Evolutionary conservation across 495 filamentous ascomycete species (phyloP).

Genomic region (Pyrenula massariospora): DNA sequence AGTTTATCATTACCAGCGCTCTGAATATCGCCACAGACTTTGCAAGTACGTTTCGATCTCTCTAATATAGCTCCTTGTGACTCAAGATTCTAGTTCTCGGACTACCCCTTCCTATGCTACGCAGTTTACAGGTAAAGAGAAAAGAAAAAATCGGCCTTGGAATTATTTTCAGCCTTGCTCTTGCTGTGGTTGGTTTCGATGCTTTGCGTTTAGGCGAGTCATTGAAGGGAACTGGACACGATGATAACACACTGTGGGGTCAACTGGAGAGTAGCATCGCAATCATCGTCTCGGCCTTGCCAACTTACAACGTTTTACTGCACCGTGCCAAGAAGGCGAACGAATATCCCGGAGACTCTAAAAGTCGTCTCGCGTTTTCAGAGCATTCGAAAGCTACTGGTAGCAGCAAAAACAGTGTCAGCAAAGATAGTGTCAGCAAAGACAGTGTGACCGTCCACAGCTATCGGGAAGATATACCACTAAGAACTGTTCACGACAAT

Average conservation of each 20-base stretch:
- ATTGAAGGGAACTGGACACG: not conserved
- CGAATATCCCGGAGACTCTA: too few relatives aligned
- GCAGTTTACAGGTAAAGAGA: not conserved
- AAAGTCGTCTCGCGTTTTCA: too few relatives aligned
- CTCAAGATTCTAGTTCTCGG: not conserved
- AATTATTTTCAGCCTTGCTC: not conserved
- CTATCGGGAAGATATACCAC: too few relatives aligned
- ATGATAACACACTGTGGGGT: not conserved
- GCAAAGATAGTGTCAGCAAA: too few relatives aligned
- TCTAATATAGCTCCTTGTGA: not conserved
- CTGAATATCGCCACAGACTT: not conserved
- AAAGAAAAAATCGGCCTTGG: not conserved
- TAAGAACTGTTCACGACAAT: too few relatives aligned
- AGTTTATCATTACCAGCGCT: not conserved
- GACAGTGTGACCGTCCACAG: too few relatives aligned
- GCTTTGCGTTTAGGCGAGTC: not conserved
- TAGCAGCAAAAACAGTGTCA: too few relatives aligned
- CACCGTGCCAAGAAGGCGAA: too few relatives aligned
- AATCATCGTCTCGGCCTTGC: not conserved
- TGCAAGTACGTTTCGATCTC: not conserved
- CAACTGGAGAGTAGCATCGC: not conserved
- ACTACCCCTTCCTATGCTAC: not conserved
- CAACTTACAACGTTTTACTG: not conserved
- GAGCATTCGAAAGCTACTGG: too few relatives aligned
- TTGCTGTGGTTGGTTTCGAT: not conserved